Evolutionary conservation across 129 eudicot species (phyloP).

Genomic region (Pittosporum tobira): DNA sequence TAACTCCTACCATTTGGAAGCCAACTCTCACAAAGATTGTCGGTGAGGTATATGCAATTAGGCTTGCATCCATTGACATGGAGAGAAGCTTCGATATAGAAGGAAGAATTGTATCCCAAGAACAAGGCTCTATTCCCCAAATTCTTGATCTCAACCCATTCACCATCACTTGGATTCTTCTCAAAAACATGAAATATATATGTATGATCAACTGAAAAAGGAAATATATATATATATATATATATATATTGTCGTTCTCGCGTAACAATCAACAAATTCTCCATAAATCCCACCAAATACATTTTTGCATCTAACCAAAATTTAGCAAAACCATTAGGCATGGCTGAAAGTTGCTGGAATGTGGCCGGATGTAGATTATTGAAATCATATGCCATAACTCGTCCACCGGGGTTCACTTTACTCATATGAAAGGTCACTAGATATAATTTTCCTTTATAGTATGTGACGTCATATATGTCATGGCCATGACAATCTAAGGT

Average conservation of each 20-base stretch:
- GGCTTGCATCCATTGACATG: slow-evolving; percentile 1
- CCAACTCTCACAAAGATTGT: not conserved
- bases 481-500: no score
- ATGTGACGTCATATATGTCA: no score
- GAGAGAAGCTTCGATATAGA: slow-evolving; percentile 2
- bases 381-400: no score
- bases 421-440: no score
- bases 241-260: not conserved
- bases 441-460: no score
- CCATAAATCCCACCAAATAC: not conserved
- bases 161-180: not conserved
- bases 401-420: no score
- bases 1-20: not conserved
- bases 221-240: no score
- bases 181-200: not conserved
- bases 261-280: not conserved
- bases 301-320: not conserved
- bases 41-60: not conserved
- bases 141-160: not conserved
- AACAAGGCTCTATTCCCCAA: not conserved
- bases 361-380: no score
- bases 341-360: not conserved
- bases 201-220: no score
- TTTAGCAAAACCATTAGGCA: no score
- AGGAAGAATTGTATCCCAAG: slow-evolving; percentile 3